Conservation (phyloP, 2,329 filamentous ascomycete species). For the Cadophora luteo-olivacea region DNA sequence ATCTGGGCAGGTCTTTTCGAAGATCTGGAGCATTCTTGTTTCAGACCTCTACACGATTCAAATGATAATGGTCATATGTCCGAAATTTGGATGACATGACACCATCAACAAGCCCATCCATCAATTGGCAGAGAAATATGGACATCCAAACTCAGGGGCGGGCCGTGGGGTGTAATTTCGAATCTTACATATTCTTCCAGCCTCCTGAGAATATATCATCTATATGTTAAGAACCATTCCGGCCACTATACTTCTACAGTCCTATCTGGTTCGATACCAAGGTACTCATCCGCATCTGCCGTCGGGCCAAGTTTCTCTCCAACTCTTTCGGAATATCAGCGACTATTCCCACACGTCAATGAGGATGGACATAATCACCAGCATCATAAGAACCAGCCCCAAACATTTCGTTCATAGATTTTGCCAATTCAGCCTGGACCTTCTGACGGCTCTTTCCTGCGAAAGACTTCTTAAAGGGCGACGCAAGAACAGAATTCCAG, state of each 20-base stretch:
- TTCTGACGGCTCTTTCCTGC: neutral
- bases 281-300: neutral
- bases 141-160: neutral
- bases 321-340: neutral
- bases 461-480: constrained; percentile 14
- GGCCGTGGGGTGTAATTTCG: neutral
- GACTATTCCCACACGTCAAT: neutral
- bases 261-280: neutral
- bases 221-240: neutral
- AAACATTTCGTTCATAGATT: constrained; percentile 19
- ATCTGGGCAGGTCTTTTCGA: no score
- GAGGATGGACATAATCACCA: neutral
- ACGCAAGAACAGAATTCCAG: constrained; percentile 18
- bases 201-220: neutral
- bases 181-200: neutral
- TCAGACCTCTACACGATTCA: no score
- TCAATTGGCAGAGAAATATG: no score
- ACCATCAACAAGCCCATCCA: no score
- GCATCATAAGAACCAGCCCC: constrained; percentile 10
- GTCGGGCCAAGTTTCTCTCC: neutral
- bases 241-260: neutral
- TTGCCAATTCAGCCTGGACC: neutral
- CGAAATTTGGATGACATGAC: no score
- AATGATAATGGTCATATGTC: no score
- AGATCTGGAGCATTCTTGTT: no score